These are phyloP conservation scores for Leccinum fallax DNA, from an alignment of 1,284 basidiomycete species.

Conservation along the genomic window DNA sequence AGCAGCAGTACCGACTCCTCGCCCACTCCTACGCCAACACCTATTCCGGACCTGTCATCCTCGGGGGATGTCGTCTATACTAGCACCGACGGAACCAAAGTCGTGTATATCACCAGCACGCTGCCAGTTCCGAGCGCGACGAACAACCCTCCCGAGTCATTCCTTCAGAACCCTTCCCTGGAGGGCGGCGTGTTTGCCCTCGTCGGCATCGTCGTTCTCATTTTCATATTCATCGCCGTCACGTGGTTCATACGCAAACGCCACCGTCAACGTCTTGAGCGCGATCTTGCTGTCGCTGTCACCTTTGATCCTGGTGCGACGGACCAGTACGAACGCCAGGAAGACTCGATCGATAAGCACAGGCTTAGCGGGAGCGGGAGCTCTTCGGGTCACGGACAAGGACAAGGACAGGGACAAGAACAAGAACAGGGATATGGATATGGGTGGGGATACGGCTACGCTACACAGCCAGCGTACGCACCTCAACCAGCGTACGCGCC, in stretches of 20 bases:
- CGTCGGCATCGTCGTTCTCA: constrained; percentile 52
- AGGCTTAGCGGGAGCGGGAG: constrained; percentile 32
- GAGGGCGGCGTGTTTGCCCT: constrained; percentile 59
- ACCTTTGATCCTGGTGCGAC: constrained; percentile 52
- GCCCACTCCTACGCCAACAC: constrained; percentile 11
- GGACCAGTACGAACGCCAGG: constrained; percentile 35
- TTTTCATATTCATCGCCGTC: constrained; percentile 46
- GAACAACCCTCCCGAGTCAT: constrained; percentile 39
- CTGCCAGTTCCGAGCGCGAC: constrained; percentile 22
- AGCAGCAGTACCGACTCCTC: constrained; percentile 1
- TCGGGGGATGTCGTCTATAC: constrained; percentile 15
- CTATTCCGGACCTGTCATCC: constrained; percentile 8
- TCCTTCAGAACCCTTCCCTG: constrained; percentile 64
- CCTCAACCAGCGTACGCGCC: constrained; percentile 22
- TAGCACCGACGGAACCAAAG: constrained; percentile 23
- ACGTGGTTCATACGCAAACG: constrained; percentile 54
- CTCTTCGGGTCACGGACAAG: constrained; percentile 26
- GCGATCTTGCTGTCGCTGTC: constrained; percentile 47
- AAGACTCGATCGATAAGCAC: constrained; percentile 37
- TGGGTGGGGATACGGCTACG: constrained; percentile 22
- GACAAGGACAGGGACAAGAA: constrained; percentile 1
- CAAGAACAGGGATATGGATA: constrained; percentile 16
- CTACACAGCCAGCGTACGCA: constrained; percentile 20
- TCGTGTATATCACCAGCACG: constrained; percentile 34
- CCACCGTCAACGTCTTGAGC: constrained; percentile 46